Conservation (phyloP, 2,329 filamentous ascomycete genomes). For the Macrophomina tecta region DNA sequence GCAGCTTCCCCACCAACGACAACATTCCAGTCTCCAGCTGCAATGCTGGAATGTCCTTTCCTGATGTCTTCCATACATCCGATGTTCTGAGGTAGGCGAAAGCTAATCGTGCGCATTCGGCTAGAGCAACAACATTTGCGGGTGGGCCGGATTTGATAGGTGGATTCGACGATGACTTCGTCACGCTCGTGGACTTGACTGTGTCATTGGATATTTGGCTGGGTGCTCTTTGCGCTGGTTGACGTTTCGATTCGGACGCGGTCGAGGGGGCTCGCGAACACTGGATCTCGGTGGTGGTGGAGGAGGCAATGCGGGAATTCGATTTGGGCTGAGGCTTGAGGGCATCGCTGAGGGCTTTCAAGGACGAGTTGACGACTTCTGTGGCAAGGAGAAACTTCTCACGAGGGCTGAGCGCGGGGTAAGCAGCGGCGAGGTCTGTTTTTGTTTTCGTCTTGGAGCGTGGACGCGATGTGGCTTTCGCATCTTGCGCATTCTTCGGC, state of each 20-base stretch:
- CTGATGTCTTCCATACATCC: slow-evolving; percentile 58
- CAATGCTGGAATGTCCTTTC: slow-evolving; percentile 63
- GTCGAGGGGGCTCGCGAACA: slow-evolving; percentile 31
- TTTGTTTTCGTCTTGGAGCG: slow-evolving; percentile 16
- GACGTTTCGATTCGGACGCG: slow-evolving; percentile 46
- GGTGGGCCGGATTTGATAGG: slow-evolving; percentile 38
- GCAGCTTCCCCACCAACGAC: slow-evolving; percentile 69
- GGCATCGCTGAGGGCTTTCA: slow-evolving; percentile 73
- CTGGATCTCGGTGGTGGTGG: slow-evolving; percentile 29
- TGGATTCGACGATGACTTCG: slow-evolving; percentile 44
- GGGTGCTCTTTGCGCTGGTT: slow-evolving; percentile 63
- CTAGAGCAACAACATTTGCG: slow-evolving; percentile 57
- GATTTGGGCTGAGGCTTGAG: slow-evolving; percentile 56
- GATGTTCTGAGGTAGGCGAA: slow-evolving; percentile 68
- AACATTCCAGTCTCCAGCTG: slow-evolving; percentile 78
- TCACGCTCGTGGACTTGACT: slow-evolving; percentile 34
- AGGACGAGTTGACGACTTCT: slow-evolving; percentile 71
- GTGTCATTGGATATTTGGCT: slow-evolving; percentile 67
- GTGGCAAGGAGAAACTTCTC: slow-evolving; percentile 74
- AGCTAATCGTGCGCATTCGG: slow-evolving; percentile 72
- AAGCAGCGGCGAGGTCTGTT: slow-evolving; percentile 33
- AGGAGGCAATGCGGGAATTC: slow-evolving; percentile 28
- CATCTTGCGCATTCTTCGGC: slow-evolving; percentile 32
- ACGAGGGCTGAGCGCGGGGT: slow-evolving; percentile 54
- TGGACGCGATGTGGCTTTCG: slow-evolving; percentile 31